phyloP scores from a whole-genome alignment of 2,329 filamentous ascomycete genomes.

The Curvularia eragrostidis region DNA sequence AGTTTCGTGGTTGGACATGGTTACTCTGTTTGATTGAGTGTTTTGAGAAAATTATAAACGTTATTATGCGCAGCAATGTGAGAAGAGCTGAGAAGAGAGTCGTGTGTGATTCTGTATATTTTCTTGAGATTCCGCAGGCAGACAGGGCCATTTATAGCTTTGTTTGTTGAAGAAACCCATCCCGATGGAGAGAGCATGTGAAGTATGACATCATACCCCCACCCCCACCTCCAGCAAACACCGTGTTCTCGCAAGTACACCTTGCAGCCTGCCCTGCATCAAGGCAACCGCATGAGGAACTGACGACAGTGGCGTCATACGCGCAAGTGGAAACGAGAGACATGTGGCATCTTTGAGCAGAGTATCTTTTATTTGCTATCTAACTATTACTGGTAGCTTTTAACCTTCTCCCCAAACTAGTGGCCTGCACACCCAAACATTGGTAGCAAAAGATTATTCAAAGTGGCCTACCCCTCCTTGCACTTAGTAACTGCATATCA shows the following conservation, averaged over 20 bases:
- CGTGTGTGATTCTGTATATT: background rate
- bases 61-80: background rate
- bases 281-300: slow-evolving; percentile 6
- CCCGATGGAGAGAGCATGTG: slow-evolving; percentile 16
- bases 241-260: slow-evolving; percentile 6
- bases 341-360: slow-evolving; percentile 1
- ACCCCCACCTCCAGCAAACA: slow-evolving; percentile 19
- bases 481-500: no score
- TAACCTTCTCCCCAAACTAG: no score
- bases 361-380: no score
- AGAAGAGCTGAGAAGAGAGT: background rate
- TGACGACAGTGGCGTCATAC: slow-evolving; percentile 17
- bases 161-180: no score
- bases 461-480: no score
- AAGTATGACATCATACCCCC: slow-evolving; percentile 20
- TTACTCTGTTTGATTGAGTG: slow-evolving; percentile 20
- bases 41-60: background rate
- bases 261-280: slow-evolving; percentile 8
- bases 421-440: no score
- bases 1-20: slow-evolving; percentile 60
- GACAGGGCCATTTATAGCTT: slow-evolving; percentile 11
- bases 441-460: no score
- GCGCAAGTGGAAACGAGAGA: background rate
- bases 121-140: background rate
- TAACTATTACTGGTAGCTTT: no score